Evolutionary conservation across 2,329 filamentous ascomycete species (phyloP).

Genomic region (Pezicula neosporulosa): DNA sequence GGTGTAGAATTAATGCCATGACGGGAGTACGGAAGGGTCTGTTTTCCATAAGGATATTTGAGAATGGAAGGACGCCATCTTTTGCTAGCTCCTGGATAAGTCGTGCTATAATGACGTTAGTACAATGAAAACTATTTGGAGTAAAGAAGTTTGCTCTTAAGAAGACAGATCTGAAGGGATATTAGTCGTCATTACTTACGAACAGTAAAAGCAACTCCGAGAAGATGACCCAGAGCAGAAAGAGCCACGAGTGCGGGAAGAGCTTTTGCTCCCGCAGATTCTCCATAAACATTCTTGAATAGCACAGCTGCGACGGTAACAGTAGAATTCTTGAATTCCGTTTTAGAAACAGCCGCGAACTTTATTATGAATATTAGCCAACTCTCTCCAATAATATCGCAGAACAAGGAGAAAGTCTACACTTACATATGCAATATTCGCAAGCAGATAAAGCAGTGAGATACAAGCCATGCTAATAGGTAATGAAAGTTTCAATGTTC

Average conservation of each 20-base stretch:
- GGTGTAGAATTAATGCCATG: conserved; percentile 39
- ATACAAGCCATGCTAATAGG: conserved; percentile 47
- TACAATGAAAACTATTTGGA: too few species aligned
- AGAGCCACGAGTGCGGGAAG: not conserved
- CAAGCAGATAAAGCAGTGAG: conserved; percentile 49
- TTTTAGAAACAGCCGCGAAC: not conserved
- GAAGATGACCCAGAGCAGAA: not conserved
- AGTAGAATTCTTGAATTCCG: not conserved
- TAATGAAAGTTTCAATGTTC: conserved; percentile 52
- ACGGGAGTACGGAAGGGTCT: not conserved
- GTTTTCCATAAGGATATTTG: not conserved
- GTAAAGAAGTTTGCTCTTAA: not conserved
- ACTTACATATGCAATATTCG: conserved; percentile 47
- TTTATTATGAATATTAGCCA: not conserved
- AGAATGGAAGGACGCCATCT: not conserved
- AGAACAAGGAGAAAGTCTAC: not conserved
- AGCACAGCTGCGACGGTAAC: not conserved
- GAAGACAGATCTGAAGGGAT: not conserved
- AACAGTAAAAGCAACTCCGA: not conserved
- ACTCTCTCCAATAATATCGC: not conserved
- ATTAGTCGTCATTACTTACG: conserved; percentile 8
- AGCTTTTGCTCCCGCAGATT: not conserved
- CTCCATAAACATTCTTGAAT: not conserved
- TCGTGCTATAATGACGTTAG: not conserved
- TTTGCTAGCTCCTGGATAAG: not conserved